These are phyloP conservation scores for Sphagnum contortum DNA, from an alignment of 225 moss, liverwort and hornwort species.

Conservation along the genomic window DNA sequence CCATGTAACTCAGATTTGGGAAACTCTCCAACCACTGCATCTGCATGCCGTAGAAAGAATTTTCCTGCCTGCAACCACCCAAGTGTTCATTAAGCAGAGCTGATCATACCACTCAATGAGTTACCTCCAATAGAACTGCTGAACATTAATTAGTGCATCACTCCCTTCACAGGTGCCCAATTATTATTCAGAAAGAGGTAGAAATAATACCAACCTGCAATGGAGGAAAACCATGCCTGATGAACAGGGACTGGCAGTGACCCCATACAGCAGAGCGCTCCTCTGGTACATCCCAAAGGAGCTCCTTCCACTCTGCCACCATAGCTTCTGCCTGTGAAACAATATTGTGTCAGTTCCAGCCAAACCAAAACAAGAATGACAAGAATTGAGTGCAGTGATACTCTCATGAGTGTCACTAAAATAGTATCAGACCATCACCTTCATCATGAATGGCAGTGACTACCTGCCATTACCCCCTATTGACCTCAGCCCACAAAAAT, in stretches of 20 bases:
- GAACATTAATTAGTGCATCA: too few relatives aligned
- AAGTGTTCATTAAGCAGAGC: not conserved
- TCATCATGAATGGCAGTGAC: too few relatives aligned
- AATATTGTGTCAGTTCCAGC: not conserved
- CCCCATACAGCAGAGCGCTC: conserved; percentile 93
- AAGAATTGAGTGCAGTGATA: not conserved
- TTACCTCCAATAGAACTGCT: too few relatives aligned
- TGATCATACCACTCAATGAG: too few relatives aligned
- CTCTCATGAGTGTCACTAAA: too few relatives aligned
- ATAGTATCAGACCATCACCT: too few relatives aligned
- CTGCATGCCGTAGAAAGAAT: conserved; percentile 92
- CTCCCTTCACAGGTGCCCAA: too few relatives aligned
- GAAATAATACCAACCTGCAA: conserved; percentile 24
- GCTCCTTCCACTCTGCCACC: conserved; percentile 96
- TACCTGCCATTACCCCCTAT: too few relatives aligned
- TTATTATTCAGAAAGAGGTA: not conserved
- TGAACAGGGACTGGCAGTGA: conserved; percentile 89
- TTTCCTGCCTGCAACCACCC: conserved; percentile 56
- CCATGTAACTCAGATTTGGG: conserved; percentile 78
- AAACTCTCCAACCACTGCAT: conserved; percentile 66
- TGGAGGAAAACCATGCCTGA: conserved; percentile 78
- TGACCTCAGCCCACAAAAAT: too few relatives aligned
- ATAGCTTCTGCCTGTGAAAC: conserved; percentile 87
- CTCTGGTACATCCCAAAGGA: conserved; percentile 94
- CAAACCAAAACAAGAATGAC: not conserved